A percentile compares a stretch with the other conserved stretches of the same genome.
These are phyloP conservation scores for Pseudocercospora fuligena DNA, from an alignment of 2,329 filamentous ascomycete genomes.

Conservation along the genomic window DNA sequence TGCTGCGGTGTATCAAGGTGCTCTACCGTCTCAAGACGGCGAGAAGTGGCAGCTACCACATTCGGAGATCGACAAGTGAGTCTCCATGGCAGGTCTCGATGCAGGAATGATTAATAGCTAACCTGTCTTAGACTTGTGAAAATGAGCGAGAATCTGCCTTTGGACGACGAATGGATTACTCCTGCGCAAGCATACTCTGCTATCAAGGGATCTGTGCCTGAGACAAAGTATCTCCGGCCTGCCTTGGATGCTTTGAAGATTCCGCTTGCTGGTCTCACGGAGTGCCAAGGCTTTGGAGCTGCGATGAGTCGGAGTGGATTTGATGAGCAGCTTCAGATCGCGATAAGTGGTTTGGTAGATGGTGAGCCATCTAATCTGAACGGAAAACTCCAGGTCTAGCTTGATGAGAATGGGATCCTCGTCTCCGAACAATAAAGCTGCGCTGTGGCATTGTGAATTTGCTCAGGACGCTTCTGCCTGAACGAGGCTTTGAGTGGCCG, in stretches of 20 bases:
- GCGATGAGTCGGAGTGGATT: slow-evolving; percentile 23
- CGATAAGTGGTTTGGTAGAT: slow-evolving; percentile 4
- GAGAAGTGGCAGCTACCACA: slow-evolving; percentile 32
- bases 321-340: slow-evolving; percentile 21
- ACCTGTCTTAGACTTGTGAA: slow-evolving; percentile 25
- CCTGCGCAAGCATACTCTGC: slow-evolving; percentile 33
- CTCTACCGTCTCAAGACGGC: slow-evolving; percentile 11
- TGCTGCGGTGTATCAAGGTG: slow-evolving; percentile 26
- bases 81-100: background rate
- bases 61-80: slow-evolving; percentile 33
- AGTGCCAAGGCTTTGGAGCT: slow-evolving; percentile 33
- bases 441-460: background rate
- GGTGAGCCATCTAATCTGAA: background rate
- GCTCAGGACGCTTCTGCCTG: background rate
- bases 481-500: background rate
- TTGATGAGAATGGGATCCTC: background rate
- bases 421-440: background rate
- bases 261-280: slow-evolving; percentile 18
- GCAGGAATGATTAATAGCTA: background rate
- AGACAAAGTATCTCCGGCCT: slow-evolving; percentile 23
- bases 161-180: slow-evolving; percentile 33
- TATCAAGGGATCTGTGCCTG: slow-evolving; percentile 21
- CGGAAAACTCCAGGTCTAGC: background rate
- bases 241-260: slow-evolving; percentile 27
- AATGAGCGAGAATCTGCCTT: slow-evolving; percentile 25